A percentile compares a stretch with the other conserved stretches of the same genome.
These are phyloP conservation scores for Omphalotus olearius DNA, from an alignment of 1,284 basidiomycete genomes.

Conservation along the genomic window DNA sequence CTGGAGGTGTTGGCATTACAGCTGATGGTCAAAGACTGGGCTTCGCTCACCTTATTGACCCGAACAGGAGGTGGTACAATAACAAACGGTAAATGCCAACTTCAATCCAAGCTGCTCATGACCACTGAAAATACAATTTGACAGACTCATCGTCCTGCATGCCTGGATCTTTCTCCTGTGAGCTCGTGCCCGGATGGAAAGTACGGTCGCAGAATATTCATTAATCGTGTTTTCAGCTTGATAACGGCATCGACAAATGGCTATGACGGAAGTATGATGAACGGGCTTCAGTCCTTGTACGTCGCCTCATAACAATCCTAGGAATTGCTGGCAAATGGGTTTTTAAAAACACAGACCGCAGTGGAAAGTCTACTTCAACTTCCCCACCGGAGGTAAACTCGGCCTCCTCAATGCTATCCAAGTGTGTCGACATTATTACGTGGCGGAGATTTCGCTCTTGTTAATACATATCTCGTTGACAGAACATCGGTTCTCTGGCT, in stretches of 20 bases:
- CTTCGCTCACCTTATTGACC: conserved; percentile 57
- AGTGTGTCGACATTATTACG: conserved; percentile 28
- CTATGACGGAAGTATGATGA: conserved; percentile 77
- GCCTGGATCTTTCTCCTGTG: conserved; percentile 66
- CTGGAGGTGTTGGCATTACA: conserved; percentile 40
- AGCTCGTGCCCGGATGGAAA: conserved; percentile 21
- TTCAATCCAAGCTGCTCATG: not conserved
- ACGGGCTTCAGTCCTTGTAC: conserved; percentile 61
- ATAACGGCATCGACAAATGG: conserved; percentile 76
- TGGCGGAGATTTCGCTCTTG: conserved; percentile 3
- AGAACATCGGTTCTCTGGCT: conserved; percentile 66
- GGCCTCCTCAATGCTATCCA: conserved; percentile 77
- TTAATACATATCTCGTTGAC: not conserved
- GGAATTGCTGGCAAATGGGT: not conserved
- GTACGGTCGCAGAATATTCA: not conserved
- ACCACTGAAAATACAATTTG: not conserved
- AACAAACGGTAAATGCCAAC: conserved; percentile 53
- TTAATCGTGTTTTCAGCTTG: conserved; percentile 34
- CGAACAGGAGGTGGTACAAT: conserved; percentile 66
- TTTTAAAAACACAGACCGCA: conserved; percentile 24
- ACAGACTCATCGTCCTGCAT: conserved; percentile 58
- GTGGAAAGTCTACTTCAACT: conserved; percentile 56
- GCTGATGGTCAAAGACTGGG: conserved; percentile 24
- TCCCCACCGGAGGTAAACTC: conserved; percentile 51
- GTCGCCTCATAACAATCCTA: not conserved